A percentile compares a stretch with the other conserved stretches of the same genome.
Evolutionary conservation across 306 rosid genomes (phyloP).

Genomic region (Quercus dentata): DNA sequence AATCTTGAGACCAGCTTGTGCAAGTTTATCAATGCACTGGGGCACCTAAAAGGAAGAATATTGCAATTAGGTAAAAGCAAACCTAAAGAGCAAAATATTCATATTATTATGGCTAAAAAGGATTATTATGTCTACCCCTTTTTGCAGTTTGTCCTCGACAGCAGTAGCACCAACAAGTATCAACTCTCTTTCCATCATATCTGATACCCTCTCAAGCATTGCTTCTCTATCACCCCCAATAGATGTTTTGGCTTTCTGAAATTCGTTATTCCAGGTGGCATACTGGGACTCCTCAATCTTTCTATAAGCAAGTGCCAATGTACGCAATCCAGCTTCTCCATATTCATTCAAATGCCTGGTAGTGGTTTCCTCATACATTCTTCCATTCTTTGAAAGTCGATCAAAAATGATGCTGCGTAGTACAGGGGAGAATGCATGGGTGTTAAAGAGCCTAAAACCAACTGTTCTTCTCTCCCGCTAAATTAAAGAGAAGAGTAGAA

Average conservation of each 20-base stretch:
- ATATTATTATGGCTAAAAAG: background rate
- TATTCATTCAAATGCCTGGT: conserved; percentile 84
- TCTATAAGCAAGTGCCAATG: conserved; percentile 85
- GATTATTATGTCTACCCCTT: conserved; percentile 59
- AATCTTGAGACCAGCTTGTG: conserved; percentile 98
- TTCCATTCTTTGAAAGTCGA: conserved; percentile 81
- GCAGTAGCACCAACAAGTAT: conserved; percentile 98
- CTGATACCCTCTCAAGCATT: conserved; percentile 72
- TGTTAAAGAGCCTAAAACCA: conserved; percentile 9
- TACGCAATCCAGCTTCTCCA: conserved; percentile 96
- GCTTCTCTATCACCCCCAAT: conserved; percentile 82
- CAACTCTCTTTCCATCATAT: conserved; percentile 80
- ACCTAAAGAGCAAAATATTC: conserved; percentile 15
- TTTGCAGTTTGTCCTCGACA: conserved; percentile 94
- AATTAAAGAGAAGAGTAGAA: background rate
- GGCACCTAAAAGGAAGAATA: conserved; percentile 68
- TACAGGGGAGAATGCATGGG: conserved; percentile 7
- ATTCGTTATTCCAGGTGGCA: conserved; percentile 78
- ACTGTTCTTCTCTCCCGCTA: background rate
- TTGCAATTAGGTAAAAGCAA: conserved; percentile 10
- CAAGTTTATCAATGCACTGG: conserved; percentile 97
- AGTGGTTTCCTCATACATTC: conserved; percentile 65
- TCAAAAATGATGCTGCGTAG: conserved; percentile 84
- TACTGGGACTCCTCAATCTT: conserved; percentile 78
- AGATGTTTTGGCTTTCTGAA: conserved; percentile 80